These are phyloP conservation scores for Sarocladium strictum DNA, from an alignment of 2,329 filamentous ascomycete genomes.

Conservation along the genomic window DNA sequence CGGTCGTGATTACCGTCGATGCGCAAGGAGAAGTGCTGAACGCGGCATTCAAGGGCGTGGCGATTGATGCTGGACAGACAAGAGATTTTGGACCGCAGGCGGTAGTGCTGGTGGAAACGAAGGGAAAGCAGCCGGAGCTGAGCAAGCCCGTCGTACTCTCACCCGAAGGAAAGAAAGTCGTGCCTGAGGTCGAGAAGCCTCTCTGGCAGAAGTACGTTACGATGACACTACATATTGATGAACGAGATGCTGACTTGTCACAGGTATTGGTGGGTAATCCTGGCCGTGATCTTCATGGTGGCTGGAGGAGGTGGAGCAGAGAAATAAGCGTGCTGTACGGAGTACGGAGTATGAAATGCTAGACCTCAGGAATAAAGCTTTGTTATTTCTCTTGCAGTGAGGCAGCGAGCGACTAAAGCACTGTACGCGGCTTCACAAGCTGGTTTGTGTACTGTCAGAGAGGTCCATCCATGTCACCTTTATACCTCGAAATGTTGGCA, in stretches of 20 bases:
- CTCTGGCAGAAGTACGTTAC: slow-evolving; percentile 57
- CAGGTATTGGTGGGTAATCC: slow-evolving; percentile 64
- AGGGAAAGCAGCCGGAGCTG: slow-evolving; percentile 51
- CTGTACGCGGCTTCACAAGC: too few relatives aligned
- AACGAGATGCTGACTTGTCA: slow-evolving; percentile 25
- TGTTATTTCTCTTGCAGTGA: too few relatives aligned
- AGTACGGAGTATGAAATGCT: neutral
- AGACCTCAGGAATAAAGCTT: neutral
- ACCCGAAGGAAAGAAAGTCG: slow-evolving; percentile 53
- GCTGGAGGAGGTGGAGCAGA: slow-evolving; percentile 46
- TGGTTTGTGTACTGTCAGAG: too few relatives aligned
- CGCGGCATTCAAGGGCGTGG: slow-evolving; percentile 47
- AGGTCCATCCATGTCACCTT: too few relatives aligned
- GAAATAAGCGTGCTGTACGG: slow-evolving; percentile 35
- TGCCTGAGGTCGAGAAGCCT: slow-evolving; percentile 52
- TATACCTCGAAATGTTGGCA: too few relatives aligned
- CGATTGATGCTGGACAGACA: slow-evolving; percentile 58
- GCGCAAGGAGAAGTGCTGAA: slow-evolving; percentile 40
- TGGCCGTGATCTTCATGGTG: slow-evolving; percentile 45
- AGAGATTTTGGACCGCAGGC: slow-evolving; percentile 60
- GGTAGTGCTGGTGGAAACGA: slow-evolving; percentile 38
- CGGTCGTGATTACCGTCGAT: slow-evolving; percentile 48
- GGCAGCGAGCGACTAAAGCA: too few relatives aligned
- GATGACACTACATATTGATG: neutral
- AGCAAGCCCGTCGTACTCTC: slow-evolving; percentile 59